A percentile compares a stretch with the other conserved stretches of the same genome.
These are phyloP conservation scores for Discostella stelligeroides DNA, from an alignment of 108 stramenopile species.

Conservation along the genomic window DNA sequence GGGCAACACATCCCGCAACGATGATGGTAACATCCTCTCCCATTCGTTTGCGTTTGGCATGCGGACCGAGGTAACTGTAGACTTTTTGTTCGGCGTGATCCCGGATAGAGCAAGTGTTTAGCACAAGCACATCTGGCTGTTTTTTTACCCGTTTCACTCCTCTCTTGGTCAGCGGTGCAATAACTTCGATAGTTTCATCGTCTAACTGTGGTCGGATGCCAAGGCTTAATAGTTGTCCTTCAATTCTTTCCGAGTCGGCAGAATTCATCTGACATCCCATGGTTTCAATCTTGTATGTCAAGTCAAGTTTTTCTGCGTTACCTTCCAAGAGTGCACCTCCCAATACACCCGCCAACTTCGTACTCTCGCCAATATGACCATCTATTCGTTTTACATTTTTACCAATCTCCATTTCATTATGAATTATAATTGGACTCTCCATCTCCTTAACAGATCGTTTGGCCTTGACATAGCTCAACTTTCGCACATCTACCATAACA, in stretches of 20 bases:
- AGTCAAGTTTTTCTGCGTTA: conserved; percentile 20
- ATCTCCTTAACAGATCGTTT: conserved; percentile 33
- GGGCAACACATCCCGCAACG: conserved; percentile 90
- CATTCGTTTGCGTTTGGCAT: conserved; percentile 61
- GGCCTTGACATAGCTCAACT: conserved; percentile 68
- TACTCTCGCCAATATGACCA: conserved; percentile 6
- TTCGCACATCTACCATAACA: conserved; percentile 90
- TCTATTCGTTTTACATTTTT: not conserved
- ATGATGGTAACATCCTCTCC: conserved; percentile 84
- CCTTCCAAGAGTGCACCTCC: conserved; percentile 48
- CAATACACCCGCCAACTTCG: conserved; percentile 44
- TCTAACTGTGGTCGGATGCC: conserved; percentile 72
- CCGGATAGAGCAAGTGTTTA: conserved; percentile 97
- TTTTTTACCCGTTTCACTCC: conserved; percentile 32
- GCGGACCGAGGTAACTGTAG: conserved; percentile 68
- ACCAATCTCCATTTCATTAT: conserved; percentile 42
- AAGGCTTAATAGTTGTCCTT: conserved; percentile 87
- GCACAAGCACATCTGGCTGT: conserved; percentile 86
- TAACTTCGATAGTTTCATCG: conserved; percentile 21
- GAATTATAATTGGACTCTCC: conserved; percentile 12
- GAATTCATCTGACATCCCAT: conserved; percentile 99
- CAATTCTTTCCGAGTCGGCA: conserved; percentile 96
- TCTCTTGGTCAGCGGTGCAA: conserved; percentile 9
- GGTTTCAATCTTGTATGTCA: conserved; percentile 83
- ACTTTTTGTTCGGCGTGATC: conserved; percentile 98